Conservation (phyloP, 2,329 filamentous ascomycete species). For the Bisporella sp. region DNA sequence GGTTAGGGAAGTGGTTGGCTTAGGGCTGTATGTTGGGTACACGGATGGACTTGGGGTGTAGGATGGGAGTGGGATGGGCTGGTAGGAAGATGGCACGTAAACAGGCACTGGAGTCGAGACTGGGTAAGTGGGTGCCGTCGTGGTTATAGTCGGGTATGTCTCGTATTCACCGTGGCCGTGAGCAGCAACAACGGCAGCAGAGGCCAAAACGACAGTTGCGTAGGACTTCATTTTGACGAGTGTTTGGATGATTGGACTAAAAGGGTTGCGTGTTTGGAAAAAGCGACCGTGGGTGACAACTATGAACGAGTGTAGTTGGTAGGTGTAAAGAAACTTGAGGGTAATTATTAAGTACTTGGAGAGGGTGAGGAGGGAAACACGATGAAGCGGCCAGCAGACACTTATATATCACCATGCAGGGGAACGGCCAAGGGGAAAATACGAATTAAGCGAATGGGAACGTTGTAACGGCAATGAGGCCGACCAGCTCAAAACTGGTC, state of each 20-base stretch:
- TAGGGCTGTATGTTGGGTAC: slow-evolving; percentile 8
- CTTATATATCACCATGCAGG: no score
- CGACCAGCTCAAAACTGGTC: no score
- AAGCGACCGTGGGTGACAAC: neutral
- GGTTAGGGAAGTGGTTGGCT: neutral
- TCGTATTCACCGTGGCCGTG: neutral
- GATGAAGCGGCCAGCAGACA: no score
- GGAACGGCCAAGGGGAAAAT: no score
- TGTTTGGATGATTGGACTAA: neutral
- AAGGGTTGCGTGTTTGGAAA: slow-evolving; percentile 7
- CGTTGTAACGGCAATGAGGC: no score
- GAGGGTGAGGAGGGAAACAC: no score
- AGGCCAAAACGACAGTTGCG: neutral
- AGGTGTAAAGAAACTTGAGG: neutral
- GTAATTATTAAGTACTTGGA: neutral
- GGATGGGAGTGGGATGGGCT: no score
- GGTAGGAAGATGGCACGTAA: no score
- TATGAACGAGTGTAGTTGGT: neutral
- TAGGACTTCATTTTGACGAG: neutral
- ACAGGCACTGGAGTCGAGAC: no score
- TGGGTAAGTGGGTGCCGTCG: neutral
- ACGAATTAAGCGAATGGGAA: no score
- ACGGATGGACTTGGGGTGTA: no score
- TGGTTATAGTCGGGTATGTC: neutral
- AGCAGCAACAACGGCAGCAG: neutral